phyloP scores from a whole-genome alignment of 129 eudicot genomes.

The Saussurea involucrata region DNA sequence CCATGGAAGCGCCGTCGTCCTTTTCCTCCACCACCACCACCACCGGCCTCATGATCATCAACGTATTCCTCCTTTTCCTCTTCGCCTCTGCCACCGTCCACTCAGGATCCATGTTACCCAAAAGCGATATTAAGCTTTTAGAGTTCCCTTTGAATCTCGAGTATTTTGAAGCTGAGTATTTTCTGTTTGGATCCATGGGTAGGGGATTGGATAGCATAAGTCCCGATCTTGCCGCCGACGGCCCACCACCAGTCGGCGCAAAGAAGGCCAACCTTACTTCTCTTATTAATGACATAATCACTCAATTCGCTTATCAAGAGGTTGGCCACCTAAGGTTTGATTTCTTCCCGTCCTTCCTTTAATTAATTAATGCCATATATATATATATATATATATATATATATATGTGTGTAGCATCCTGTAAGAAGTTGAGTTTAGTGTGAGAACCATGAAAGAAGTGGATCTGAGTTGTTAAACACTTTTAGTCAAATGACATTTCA shows the following conservation, averaged over 20 bases:
- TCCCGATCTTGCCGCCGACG: slow-evolving; percentile 44
- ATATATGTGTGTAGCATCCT: too few relatives aligned
- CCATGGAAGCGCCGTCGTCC: background rate
- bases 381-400: background rate
- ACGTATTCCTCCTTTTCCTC: background rate
- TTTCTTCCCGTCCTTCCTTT: background rate
- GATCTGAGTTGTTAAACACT: too few relatives aligned
- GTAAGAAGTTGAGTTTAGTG: too few relatives aligned
- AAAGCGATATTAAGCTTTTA: background rate
- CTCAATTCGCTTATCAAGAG: slow-evolving; percentile 56
- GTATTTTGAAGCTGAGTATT: slow-evolving; percentile 53
- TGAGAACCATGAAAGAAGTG: too few relatives aligned
- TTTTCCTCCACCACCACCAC: too few relatives aligned
- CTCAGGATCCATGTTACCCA: background rate
- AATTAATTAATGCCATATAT: background rate
- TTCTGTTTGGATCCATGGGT: slow-evolving; percentile 46
- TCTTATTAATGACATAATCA: slow-evolving; percentile 27
- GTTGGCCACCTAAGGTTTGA: slow-evolving; percentile 63
- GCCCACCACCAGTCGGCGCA: slow-evolving; percentile 65
- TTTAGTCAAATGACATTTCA: too few relatives aligned
- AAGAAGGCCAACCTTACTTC: slow-evolving; percentile 52
- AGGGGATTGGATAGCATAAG: slow-evolving; percentile 46
- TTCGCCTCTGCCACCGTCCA: background rate
- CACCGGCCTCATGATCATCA: background rate
- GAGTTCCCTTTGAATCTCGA: slow-evolving; percentile 57